Evolutionary conservation across 805 yeast species (phyloP).

Genomic region (Debaryomyces hansenii): DNA sequence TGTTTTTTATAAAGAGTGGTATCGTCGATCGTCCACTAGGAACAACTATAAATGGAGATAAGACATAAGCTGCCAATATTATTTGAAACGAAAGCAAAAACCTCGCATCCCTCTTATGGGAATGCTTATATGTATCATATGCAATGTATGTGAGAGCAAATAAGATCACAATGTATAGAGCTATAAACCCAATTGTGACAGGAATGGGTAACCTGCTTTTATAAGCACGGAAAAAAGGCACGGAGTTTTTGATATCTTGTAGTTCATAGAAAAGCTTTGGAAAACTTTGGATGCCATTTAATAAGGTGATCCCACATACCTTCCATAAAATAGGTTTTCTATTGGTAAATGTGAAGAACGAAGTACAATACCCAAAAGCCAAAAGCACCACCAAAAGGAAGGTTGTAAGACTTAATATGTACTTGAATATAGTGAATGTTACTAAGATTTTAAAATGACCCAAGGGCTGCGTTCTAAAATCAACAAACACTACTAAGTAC

Average conservation of each 20-base stretch:
- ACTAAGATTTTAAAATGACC: too few species aligned
- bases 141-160: too few species aligned
- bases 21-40: neutral
- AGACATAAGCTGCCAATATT: too few species aligned
- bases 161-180: too few species aligned
- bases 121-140: too few species aligned
- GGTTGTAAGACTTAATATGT: neutral
- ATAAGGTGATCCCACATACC: neutral
- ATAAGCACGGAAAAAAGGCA: too few species aligned
- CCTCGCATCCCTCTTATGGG: too few species aligned
- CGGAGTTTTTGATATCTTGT: too few species aligned
- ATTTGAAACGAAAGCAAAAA: too few species aligned
- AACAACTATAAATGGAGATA: neutral
- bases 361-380: slow-evolving; percentile 2
- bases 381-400: neutral
- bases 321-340: neutral
- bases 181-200: too few species aligned
- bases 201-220: too few species aligned
- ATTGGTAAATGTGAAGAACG: slow-evolving; percentile 1
- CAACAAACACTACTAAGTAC: neutral
- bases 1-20: neutral
- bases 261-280: neutral
- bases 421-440: neutral
- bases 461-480: too few species aligned
- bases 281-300: neutral